Evolutionary conservation across 2,329 filamentous ascomycete species (phyloP).

Genomic region (Diaporthe citrichinensis): DNA sequence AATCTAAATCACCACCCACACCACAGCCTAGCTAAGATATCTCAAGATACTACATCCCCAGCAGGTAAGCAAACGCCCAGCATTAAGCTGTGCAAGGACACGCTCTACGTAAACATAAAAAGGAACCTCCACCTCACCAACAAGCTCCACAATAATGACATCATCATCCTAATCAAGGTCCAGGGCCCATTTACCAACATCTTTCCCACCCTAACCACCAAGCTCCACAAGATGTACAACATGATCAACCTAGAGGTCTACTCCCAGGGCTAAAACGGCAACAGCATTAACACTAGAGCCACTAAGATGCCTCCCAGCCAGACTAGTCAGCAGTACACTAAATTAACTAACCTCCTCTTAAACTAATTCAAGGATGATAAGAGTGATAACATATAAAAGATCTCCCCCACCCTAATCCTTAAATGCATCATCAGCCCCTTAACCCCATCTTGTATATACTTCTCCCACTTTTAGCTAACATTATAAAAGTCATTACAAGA

Average conservation of each 20-base stretch:
- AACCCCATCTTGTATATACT: background rate
- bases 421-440: background rate
- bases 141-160: background rate
- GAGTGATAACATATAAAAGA: background rate
- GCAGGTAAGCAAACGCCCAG: background rate
- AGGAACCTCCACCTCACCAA: background rate
- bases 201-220: background rate
- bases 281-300: background rate
- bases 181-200: background rate
- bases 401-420: accelerated
- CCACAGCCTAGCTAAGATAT: background rate
- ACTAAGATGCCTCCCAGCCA: background rate
- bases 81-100: background rate
- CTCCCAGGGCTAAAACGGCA: background rate
- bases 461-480: background rate
- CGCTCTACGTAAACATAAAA: background rate
- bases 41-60: background rate
- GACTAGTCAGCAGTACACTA: background rate
- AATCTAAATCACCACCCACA: background rate
- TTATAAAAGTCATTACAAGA: background rate
- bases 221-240: background rate
- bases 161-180: background rate
- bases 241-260: background rate
- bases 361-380: background rate
- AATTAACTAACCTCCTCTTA: background rate